A percentile compares a stretch with the other conserved stretches of the same genome.
phyloP scores from a whole-genome alignment of 2,329 filamentous ascomycete genomes.

The Nakataea oryzae region DNA sequence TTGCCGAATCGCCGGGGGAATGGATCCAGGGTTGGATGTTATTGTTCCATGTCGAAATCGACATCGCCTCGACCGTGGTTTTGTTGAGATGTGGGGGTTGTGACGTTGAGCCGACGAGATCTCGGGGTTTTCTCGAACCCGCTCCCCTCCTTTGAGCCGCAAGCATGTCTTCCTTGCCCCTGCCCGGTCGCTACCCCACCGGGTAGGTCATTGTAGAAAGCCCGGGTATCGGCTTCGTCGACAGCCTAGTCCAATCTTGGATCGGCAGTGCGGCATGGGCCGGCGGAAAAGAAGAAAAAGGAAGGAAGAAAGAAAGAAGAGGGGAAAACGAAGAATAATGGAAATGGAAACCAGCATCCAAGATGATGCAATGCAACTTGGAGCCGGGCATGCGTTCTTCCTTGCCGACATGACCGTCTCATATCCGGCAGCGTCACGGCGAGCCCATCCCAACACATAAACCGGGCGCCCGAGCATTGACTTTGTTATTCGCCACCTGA shows the following conservation, averaged over 20 bases:
- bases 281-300: too few relatives aligned
- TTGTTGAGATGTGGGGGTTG: not conserved
- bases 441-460: not conserved
- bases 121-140: not conserved
- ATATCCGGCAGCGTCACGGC: not conserved
- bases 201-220: not conserved
- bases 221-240: not conserved
- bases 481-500: not conserved
- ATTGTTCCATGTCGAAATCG: not conserved
- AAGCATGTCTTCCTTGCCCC: not conserved
- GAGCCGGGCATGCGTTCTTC: not conserved
- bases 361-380: too few relatives aligned
- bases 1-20: not conserved
- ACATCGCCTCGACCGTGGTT: not conserved
- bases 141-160: not conserved
- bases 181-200: not conserved
- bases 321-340: too few relatives aligned
- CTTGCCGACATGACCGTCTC: too few relatives aligned
- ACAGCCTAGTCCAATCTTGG: not conserved
- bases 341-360: too few relatives aligned
- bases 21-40: not conserved
- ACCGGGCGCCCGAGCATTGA: not conserved
- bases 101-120: not conserved
- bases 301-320: too few relatives aligned
- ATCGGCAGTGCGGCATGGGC: not conserved